Base-by-base conservation (phyloP, 2,329 filamentous ascomycete species). In the Paecilomyces dactylethromorphus region DNA sequence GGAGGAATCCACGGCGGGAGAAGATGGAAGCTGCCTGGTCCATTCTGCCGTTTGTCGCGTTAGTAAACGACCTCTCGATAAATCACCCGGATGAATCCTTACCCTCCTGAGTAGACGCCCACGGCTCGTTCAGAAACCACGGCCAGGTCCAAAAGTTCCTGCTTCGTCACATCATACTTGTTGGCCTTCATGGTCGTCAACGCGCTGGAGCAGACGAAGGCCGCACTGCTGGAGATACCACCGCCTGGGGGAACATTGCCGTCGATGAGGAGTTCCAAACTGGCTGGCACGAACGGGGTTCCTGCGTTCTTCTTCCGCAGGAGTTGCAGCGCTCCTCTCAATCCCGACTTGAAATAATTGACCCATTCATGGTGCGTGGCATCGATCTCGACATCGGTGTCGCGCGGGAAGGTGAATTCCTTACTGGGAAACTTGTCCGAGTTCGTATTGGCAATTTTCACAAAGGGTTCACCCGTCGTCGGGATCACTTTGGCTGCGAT, bases 21-120 rank as follows among this genome's bases (percentile, higher is more conserved):
- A 99, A 94, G 63, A 99, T 93, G 0, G 93, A 97, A 33, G 94
- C 94, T 13, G 92, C 88, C 78, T 99, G 94, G 71, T 99, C 94
- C 94, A 99, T 97, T 58, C 92, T 91, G 62, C 61, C 1, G 21
- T 11, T 31, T 10, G 15, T n/a, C 18, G n/a, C 21, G 39, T 45
- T 18, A 55, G n/a, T 21, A 1, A 45, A 45, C 21, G 39, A n/a
- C 39, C 7, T 21, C 10, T 1, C 18, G 7, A 45, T 6, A n/a
- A 18, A 45, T 45, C 15, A 18, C 39, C 10, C 8, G 39, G n/a
- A 6, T 8, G 3, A 33, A 7, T 45, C 5, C 86, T 79, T 77
- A 91, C 89, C 90, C 94, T 74, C 94, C 94, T 4, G 92, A 95
- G 77, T 97, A 97, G 66, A 99, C 94, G 56, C 94, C 94, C 3